Conservation (phyloP, 2,329 filamentous ascomycete genomes). For the Thermoascus crustaceus region DNA sequence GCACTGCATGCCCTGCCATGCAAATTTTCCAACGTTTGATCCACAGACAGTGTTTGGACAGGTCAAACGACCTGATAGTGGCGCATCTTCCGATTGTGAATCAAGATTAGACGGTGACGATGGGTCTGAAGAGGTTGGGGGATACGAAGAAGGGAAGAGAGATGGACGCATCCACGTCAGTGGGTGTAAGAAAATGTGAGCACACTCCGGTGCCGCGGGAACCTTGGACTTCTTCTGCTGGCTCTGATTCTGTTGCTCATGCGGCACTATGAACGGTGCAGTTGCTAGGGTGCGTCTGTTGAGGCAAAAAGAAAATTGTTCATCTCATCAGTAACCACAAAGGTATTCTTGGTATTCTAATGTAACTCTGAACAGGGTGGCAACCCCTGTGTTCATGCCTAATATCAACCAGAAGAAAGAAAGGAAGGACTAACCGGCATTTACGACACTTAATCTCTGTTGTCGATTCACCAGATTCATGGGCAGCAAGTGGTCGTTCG, state of each 20-base stretch:
- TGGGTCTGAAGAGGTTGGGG: conserved; percentile 1
- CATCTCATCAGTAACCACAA: no score
- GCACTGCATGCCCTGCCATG: conserved; percentile 92
- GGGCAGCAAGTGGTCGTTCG: conserved; percentile 32
- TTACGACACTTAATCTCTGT: conserved; percentile 80
- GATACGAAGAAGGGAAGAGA: conserved; percentile 41
- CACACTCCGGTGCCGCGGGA: conserved; percentile 46
- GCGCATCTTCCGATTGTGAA: conserved; percentile 53
- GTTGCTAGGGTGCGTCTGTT: conserved; percentile 53
- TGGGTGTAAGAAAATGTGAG: conserved; percentile 85
- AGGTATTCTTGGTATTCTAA: no score
- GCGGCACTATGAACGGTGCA: conserved; percentile 59
- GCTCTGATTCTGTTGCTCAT: conserved; percentile 38
- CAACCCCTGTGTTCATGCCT: no score
- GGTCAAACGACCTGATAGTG: conserved; percentile 72
- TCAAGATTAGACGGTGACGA: conserved; percentile 10
- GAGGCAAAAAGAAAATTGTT: conserved; percentile 7
- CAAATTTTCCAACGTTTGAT: conserved; percentile 81
- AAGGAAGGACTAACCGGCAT: conserved; percentile 58
- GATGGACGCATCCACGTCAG: conserved; percentile 88
- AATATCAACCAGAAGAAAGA: no score
- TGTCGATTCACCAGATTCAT: conserved; percentile 15
- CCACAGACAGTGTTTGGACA: conserved; percentile 74
- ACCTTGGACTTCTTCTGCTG: conserved; percentile 15
- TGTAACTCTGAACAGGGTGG: no score